A percentile compares a stretch with the other conserved stretches of the same genome.
Evolutionary conservation across 2,329 filamentous ascomycete genomes (phyloP).

Genomic region (Ascochyta clinopodiicola): DNA sequence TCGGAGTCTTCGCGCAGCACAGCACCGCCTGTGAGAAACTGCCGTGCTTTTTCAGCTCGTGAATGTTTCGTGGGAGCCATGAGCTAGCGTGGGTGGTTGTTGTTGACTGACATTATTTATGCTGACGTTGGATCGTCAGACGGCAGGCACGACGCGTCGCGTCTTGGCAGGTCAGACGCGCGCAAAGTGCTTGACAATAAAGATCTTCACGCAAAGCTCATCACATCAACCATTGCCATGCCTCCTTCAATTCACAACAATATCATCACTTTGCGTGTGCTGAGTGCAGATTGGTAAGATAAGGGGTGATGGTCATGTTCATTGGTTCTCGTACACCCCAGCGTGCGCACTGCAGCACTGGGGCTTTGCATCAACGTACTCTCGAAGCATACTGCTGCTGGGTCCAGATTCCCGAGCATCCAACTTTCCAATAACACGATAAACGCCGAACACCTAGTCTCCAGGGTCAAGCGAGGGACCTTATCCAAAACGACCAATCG

Average conservation of each 20-base stretch:
- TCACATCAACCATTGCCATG: background rate
- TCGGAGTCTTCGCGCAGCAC: constrained; percentile 81
- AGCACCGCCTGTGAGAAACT: constrained; percentile 64
- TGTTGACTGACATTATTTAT: constrained; percentile 16
- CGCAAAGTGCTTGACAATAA: constrained; percentile 26
- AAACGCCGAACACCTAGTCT: constrained; percentile 37
- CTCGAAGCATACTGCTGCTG: constrained; percentile 22
- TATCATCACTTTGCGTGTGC: background rate
- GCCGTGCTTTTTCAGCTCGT: constrained; percentile 55
- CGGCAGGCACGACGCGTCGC: constrained; percentile 38
- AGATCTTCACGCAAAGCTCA: background rate
- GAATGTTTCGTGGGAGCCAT: constrained; percentile 52
- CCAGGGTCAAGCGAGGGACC: constrained; percentile 43
- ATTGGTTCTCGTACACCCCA: constrained; percentile 32
- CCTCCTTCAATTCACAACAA: background rate
- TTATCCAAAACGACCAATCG: constrained; percentile 38
- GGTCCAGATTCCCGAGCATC: constrained; percentile 7
- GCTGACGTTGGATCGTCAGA: constrained; percentile 34
- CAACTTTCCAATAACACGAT: background rate
- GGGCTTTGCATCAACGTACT: constrained; percentile 20
- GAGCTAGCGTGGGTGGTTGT: constrained; percentile 18
- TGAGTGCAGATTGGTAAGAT: background rate
- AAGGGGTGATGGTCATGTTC: constrained; percentile 22
- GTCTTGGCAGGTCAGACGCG: constrained; percentile 38
- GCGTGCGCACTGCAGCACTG: constrained; percentile 39